phyloP scores from a whole-genome alignment of 23 red algal species.

The Gracilariopsis chorda region DNA sequence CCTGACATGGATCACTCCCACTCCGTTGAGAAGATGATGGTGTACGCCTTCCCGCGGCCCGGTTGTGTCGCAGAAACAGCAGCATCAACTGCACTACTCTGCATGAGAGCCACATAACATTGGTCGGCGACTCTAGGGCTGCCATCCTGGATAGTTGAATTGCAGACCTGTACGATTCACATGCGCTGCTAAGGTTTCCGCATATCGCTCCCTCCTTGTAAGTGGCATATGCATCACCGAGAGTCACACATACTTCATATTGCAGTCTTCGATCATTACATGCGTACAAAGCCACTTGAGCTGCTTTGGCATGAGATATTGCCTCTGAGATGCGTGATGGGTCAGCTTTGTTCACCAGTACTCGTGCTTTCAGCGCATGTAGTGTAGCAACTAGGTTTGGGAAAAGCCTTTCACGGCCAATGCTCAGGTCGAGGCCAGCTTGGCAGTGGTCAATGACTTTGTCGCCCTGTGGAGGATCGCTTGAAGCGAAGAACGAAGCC shows the following conservation, averaged over 20 bases:
- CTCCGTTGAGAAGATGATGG: no score
- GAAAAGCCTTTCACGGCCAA: neutral
- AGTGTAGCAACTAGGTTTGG: neutral
- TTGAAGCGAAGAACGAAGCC: neutral
- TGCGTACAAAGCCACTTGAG: neutral
- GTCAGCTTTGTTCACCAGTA: neutral
- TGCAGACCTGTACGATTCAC: neutral
- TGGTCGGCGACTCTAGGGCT: neutral
- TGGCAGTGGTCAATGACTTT: neutral
- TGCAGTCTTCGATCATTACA: neutral
- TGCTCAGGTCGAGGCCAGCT: neutral
- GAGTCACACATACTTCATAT: neutral
- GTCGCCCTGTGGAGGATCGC: neutral
- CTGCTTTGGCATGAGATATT: neutral
- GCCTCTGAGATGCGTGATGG: neutral
- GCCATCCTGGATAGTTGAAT: neutral
- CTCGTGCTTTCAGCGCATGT: neutral
- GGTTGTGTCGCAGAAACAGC: neutral
- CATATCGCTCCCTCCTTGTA: neutral
- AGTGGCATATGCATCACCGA: neutral
- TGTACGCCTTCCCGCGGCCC: no score
- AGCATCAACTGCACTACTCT: neutral
- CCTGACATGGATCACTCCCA: neutral
- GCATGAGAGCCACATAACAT: neutral
- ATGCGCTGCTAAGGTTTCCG: neutral